Conservation (phyloP, 75 land plant species). For the Pinus taeda region DNA sequence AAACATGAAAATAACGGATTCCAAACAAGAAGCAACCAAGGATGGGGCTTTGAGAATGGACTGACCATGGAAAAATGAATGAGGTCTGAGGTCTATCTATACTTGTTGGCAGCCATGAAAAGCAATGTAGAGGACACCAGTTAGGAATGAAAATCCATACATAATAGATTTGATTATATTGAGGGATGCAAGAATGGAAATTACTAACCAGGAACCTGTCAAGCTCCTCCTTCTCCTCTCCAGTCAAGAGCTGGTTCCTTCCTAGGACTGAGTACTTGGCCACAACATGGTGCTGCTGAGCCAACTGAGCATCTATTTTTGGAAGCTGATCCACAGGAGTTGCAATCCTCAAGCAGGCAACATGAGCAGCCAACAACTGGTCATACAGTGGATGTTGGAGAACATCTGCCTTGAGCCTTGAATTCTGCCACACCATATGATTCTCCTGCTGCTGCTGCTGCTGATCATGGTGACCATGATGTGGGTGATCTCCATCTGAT, state of each 20-base stretch:
- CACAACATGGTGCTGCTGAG: slow-evolving; percentile 64
- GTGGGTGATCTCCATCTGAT: slow-evolving; percentile 16
- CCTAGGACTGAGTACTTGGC: slow-evolving; percentile 68
- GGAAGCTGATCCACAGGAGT: slow-evolving; percentile 96
- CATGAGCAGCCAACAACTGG: slow-evolving; percentile 81
- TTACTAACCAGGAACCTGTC: slow-evolving; percentile 82
- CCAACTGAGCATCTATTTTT: slow-evolving; percentile 86
- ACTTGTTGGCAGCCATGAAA: not conserved
- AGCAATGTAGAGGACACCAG: too few species aligned
- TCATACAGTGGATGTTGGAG: slow-evolving; percentile 78
- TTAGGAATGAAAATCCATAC: too few species aligned
- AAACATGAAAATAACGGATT: not conserved
- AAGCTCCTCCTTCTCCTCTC: slow-evolving; percentile 71
- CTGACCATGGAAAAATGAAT: too few species aligned
- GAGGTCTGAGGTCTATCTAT: not conserved
- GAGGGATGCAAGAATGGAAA: slow-evolving; percentile 6
- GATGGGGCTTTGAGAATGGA: too few species aligned
- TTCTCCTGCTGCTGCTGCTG: slow-evolving; percentile 15
- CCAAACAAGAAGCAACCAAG: not conserved
- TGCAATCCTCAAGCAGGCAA: slow-evolving; percentile 84
- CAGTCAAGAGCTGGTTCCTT: slow-evolving; percentile 22
- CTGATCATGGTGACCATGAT: not conserved
- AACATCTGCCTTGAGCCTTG: slow-evolving; percentile 77
- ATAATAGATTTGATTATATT: too few species aligned
- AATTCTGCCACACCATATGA: slow-evolving; percentile 48